Conservation (phyloP, 78 protist genomes). For the Protostelium mycophagum region DNA sequence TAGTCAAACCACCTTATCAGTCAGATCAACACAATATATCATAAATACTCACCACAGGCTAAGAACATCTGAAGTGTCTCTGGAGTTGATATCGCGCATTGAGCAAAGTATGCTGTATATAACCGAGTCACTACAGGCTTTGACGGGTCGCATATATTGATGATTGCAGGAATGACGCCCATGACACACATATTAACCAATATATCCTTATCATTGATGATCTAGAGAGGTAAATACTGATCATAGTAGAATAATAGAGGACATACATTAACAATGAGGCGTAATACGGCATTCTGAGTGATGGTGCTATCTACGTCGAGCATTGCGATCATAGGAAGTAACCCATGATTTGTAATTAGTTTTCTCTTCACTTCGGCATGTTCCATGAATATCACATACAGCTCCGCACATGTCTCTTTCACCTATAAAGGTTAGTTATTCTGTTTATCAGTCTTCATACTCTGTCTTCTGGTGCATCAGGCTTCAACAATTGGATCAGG, state of each 20-base stretch:
- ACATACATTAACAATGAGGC: not conserved
- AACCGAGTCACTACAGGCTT: not conserved
- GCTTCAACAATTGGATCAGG: not conserved
- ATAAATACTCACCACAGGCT: no score
- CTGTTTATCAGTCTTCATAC: not conserved
- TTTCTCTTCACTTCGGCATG: not conserved
- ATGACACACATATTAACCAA: not conserved
- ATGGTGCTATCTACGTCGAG: not conserved
- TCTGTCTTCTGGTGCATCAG: not conserved
- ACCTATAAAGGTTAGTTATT: no score
- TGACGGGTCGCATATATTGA: not conserved
- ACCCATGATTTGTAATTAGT: not conserved
- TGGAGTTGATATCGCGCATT: not conserved
- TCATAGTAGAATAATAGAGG: no score
- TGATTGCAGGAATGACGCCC: not conserved
- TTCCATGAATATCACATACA: not conserved
- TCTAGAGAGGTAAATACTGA: no score
- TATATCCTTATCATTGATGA: not conserved
- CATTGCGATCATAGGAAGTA: not conserved
- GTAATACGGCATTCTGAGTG: not conserved
- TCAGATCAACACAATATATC: no score
- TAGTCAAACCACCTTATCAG: not conserved
- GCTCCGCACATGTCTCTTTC: not conserved
- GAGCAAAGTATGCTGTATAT: not conserved
- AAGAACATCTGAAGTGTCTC: not conserved